These are phyloP conservation scores for Colletotrichum incanum DNA, from an alignment of 2,329 filamentous ascomycete genomes.

Conservation along the genomic window DNA sequence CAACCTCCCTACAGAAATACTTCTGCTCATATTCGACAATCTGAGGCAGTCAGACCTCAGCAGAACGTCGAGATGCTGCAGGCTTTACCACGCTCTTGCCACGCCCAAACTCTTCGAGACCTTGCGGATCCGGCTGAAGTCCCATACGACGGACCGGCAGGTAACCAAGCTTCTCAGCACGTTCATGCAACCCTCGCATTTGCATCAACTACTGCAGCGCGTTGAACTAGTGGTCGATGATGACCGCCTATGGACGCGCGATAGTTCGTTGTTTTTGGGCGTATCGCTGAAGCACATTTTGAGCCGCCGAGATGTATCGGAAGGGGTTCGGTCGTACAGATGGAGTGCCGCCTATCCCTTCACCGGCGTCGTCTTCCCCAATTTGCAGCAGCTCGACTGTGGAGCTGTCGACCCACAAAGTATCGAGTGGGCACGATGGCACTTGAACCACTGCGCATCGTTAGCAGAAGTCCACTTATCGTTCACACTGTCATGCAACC, in stretches of 20 bases:
- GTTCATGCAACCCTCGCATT: background rate
- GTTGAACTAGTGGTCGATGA: background rate
- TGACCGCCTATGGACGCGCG: constrained; percentile 1
- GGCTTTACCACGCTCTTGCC: background rate
- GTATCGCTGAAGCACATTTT: constrained; percentile 1
- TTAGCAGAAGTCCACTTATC: background rate
- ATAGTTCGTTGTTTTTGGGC: background rate
- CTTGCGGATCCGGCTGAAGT: background rate
- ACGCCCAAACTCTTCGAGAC: background rate
- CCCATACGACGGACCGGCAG: background rate
- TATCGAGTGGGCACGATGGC: constrained; percentile 6
- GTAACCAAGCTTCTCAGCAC: background rate
- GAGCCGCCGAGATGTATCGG: background rate
- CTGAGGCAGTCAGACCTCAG: background rate
- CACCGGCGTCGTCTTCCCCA: constrained; percentile 2
- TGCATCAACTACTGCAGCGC: background rate
- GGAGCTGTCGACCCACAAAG: constrained; percentile 1
- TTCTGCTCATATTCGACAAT: constrained; percentile 2
- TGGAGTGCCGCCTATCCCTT: constrained; percentile 1
- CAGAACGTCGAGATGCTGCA: background rate
- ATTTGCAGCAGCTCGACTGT: constrained; percentile 1
- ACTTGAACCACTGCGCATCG: background rate
- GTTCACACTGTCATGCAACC: constrained; percentile 3
- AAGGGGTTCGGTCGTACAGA: constrained; percentile 3
- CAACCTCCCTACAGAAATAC: background rate